phyloP scores from a whole-genome alignment of 169 alveolate species.

The Cryptosporidium muris region DNA sequence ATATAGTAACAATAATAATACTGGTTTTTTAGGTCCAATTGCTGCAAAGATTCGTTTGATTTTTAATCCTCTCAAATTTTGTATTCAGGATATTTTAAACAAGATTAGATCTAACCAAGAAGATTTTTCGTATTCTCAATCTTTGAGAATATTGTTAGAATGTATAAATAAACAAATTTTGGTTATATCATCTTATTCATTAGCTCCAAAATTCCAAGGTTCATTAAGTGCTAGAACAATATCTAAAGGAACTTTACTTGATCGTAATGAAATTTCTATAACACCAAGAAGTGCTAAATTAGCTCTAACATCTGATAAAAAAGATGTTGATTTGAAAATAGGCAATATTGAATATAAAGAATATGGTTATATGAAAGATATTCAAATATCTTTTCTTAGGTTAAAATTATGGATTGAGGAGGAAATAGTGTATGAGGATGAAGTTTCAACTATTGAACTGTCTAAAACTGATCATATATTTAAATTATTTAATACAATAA shows the following conservation, averaged over 20 bases:
- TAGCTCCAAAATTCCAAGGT: too few species aligned
- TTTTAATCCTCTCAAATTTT: constrained; percentile 23
- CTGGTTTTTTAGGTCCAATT: constrained; percentile 63
- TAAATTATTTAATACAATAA: neutral
- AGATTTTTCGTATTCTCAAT: neutral
- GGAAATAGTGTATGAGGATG: constrained; percentile 35
- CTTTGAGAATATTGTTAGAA: too few species aligned
- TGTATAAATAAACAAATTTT: too few species aligned
- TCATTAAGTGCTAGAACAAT: too few species aligned
- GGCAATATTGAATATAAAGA: too few species aligned
- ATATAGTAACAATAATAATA: constrained; percentile 1
- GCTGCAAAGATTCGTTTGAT: constrained; percentile 33
- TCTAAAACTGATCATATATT: neutral
- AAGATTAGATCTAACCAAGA: constrained; percentile 16
- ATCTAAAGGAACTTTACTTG: too few species aligned
- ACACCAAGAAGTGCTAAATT: too few species aligned
- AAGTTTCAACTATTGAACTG: neutral
- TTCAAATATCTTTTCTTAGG: neutral
- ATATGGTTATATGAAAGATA: neutral
- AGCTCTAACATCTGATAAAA: too few species aligned
- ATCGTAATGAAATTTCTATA: too few species aligned
- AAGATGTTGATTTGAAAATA: too few species aligned
- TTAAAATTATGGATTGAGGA: constrained; percentile 51
- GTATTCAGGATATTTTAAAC: constrained; percentile 21
- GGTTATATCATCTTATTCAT: too few species aligned